Conservation (phyloP, 495 filamentous ascomycete genomes). For the Xylaria flabelliformis region DNA sequence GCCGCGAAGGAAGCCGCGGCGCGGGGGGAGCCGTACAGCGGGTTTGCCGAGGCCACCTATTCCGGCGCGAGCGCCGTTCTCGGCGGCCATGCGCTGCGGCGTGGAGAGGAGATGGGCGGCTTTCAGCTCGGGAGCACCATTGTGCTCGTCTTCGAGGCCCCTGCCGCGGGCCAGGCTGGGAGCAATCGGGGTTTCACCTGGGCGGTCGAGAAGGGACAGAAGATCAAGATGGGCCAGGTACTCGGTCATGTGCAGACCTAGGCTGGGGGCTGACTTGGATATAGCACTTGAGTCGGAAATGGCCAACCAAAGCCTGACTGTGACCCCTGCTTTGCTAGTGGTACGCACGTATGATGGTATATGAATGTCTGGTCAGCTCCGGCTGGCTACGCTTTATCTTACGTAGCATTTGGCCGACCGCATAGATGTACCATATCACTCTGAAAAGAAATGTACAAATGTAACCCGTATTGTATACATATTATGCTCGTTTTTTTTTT, state of each 20-base stretch:
- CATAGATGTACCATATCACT: background rate
- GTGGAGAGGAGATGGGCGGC: slow-evolving; percentile 97
- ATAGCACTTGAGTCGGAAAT: too few relatives aligned
- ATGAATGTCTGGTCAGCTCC: too few relatives aligned
- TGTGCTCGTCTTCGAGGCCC: slow-evolving; percentile 96
- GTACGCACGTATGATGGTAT: too few relatives aligned
- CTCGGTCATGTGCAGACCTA: slow-evolving; percentile 65
- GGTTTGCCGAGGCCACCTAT: slow-evolving; percentile 92
- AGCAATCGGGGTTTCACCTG: slow-evolving; percentile 83
- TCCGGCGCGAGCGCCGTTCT: slow-evolving; percentile 76
- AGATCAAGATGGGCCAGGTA: slow-evolving; percentile 84
- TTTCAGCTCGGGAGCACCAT: slow-evolving; percentile 97
- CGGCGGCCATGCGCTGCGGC: slow-evolving; percentile 78
- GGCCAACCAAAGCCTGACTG: too few relatives aligned
- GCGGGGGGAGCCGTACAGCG: slow-evolving; percentile 79
- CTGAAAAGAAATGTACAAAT: too few relatives aligned
- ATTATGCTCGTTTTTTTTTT: background rate
- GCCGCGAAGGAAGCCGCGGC: slow-evolving; percentile 78
- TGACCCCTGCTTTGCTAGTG: too few relatives aligned
- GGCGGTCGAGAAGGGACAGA: slow-evolving; percentile 83
- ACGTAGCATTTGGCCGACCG: background rate
- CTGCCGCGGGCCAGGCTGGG: slow-evolving; percentile 68
- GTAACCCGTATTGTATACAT: too few relatives aligned
- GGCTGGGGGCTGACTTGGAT: too few relatives aligned
- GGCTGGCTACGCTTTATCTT: background rate